These are phyloP conservation scores for Camellia japonica DNA, from an alignment of 148 eudicot species.

Conservation along the genomic window DNA sequence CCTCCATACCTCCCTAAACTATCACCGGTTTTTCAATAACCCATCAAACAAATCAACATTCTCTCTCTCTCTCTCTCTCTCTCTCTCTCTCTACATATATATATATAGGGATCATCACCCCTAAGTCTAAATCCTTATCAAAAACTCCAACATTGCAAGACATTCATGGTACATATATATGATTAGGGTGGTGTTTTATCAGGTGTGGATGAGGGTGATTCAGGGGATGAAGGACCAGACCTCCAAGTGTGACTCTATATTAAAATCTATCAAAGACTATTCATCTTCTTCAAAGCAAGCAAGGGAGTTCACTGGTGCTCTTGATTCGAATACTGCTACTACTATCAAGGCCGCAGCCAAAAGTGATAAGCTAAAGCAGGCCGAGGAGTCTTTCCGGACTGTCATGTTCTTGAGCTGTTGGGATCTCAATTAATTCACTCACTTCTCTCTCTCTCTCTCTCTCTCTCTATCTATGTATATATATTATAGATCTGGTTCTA, in stretches of 20 bases:
- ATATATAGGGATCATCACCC: not conserved
- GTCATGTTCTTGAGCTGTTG: slow-evolving; percentile 54
- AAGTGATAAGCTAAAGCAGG: slow-evolving; percentile 14
- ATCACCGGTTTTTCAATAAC: not conserved
- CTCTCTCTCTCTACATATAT: not conserved
- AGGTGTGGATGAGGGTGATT: slow-evolving; percentile 10
- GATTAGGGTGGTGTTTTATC: slow-evolving; percentile 14
- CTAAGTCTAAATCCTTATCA: too few relatives aligned
- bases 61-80: slow-evolving; percentile 11
- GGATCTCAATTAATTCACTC: slow-evolving; percentile 32
- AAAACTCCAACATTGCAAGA: not conserved
- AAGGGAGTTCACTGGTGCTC: slow-evolving; percentile 11
- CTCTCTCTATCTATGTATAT: too few relatives aligned
- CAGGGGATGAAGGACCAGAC: slow-evolving; percentile 22
- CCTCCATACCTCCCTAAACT: not conserved
- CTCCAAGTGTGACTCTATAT: slow-evolving; percentile 10
- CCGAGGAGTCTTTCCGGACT: slow-evolving; percentile 39
- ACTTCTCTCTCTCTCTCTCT: too few relatives aligned
- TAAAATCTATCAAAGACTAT: not conserved
- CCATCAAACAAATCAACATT: not conserved
- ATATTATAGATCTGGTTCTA: too few relatives aligned
- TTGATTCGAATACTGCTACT: slow-evolving; percentile 10
- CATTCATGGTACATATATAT: slow-evolving; percentile 7
- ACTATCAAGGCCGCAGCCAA: not conserved
- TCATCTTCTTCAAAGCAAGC: slow-evolving; percentile 13